A percentile compares a stretch with the other conserved stretches of the same genome.
Conservation (phyloP, 2,329 filamentous ascomycete genomes). For the Byssothecium circinans region DNA sequence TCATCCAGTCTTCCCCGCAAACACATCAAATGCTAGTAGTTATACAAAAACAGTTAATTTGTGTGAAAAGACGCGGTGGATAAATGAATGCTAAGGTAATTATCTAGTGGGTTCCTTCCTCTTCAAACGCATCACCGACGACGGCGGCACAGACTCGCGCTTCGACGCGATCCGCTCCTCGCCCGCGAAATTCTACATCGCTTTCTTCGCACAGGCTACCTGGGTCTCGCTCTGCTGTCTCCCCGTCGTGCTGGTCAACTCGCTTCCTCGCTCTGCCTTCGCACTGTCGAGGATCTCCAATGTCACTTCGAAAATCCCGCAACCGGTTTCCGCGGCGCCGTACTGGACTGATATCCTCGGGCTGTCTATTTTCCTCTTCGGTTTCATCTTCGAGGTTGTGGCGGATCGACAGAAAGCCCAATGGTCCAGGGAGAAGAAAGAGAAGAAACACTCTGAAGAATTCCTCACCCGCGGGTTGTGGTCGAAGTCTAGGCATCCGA, state of each 20-base stretch:
- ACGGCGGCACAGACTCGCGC: slow-evolving; percentile 62
- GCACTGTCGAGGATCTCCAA: slow-evolving; percentile 21
- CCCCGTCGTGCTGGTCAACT: slow-evolving; percentile 66
- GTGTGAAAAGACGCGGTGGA: too few species aligned
- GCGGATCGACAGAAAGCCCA: slow-evolving; percentile 66
- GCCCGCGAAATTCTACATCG: slow-evolving; percentile 56
- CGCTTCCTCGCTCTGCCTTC: slow-evolving; percentile 58
- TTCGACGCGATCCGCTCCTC: slow-evolving; percentile 58
- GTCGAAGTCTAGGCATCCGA: slow-evolving; percentile 63
- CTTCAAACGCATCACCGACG: slow-evolving; percentile 59
- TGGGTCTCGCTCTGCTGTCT: slow-evolving; percentile 70
- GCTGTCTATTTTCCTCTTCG: slow-evolving; percentile 59
- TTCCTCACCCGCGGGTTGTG: slow-evolving; percentile 67
- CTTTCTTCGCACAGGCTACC: slow-evolving; percentile 63
- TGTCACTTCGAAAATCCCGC: slow-evolving; percentile 45
- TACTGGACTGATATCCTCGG: slow-evolving; percentile 60
- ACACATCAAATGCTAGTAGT: too few species aligned
- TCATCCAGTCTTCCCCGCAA: too few species aligned
- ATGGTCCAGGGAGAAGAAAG: slow-evolving; percentile 64
- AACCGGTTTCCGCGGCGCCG: slow-evolving; percentile 43
- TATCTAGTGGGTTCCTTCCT: slow-evolving; percentile 64
- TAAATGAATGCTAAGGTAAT: too few species aligned
- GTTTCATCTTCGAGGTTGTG: slow-evolving; percentile 61
- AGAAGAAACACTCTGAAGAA: slow-evolving; percentile 67
- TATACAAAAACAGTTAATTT: too few species aligned